A percentile compares a stretch with the other conserved stretches of the same genome.
These are phyloP conservation scores for Persicaria maculosa DNA, from an alignment of 148 eudicot species.

Conservation along the genomic window DNA sequence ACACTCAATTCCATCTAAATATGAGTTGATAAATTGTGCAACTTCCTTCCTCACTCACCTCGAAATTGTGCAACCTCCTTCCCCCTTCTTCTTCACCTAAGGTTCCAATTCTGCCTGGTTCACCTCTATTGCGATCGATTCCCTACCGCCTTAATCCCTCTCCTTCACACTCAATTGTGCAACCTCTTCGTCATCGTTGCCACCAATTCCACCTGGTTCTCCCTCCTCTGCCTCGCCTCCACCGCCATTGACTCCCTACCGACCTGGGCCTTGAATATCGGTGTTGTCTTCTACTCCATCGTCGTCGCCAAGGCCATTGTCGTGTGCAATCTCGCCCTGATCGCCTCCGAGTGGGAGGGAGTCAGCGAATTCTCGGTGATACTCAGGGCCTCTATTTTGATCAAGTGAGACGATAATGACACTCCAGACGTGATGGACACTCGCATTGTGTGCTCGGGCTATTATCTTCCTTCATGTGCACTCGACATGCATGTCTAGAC, in stretches of 20 bases:
- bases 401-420: slow-evolving; percentile 55
- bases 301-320: slow-evolving; percentile 53
- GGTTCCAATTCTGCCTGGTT: too few relatives aligned
- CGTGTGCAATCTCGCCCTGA: slow-evolving; percentile 44
- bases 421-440: too few relatives aligned
- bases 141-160: slow-evolving; percentile 17
- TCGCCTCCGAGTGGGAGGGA: slow-evolving; percentile 19
- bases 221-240: slow-evolving; percentile 35
- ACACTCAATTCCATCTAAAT: too few relatives aligned
- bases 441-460: too few relatives aligned
- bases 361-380: slow-evolving; percentile 37
- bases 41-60: too few relatives aligned
- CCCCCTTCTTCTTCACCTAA: too few relatives aligned
- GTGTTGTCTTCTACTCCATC: slow-evolving; percentile 55
- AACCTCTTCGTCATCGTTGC: slow-evolving; percentile 25
- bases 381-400: slow-evolving; percentile 40
- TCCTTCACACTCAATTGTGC: slow-evolving; percentile 30
- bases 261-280: slow-evolving; percentile 20
- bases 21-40: too few relatives aligned
- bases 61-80: too few relatives aligned
- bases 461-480: too few relatives aligned
- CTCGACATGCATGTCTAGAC: too few relatives aligned
- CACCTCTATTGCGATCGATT: too few relatives aligned
- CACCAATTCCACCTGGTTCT: slow-evolving; percentile 56
- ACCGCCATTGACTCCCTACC: slow-evolving; percentile 24